Evolutionary conservation across 1,284 basidiomycete species (phyloP), one percentile per base, ranked within the genome.

Genomic region (Porodaedalea pini): DNA sequence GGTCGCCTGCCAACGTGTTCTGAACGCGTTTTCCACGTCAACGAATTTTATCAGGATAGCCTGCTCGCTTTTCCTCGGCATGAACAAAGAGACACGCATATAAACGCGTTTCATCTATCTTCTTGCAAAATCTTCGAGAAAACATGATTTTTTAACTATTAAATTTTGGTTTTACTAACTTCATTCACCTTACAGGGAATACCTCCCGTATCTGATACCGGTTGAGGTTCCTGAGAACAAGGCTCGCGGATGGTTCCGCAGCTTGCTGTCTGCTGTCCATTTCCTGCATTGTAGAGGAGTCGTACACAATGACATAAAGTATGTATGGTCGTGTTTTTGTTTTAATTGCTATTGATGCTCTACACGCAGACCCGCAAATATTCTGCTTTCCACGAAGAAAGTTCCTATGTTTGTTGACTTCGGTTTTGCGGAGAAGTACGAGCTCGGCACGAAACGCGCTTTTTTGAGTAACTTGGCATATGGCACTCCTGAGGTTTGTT

Each of bases 251-350:
- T 96, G 93, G 89, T 92, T 97, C 68, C 82, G 79, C 47, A 88
- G 84, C 55, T 81, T 97, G 6, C 80, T 93, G n/a, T 90, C 88
- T 5, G 94, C 86, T 2, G 79, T 95, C n/a, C 85, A 88, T 55
- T 95, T 93, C 68, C 79, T 95, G 5, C 93, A 97, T 72, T 81
- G 80, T 60, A 85, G 86, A 45, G 90, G 92, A 31, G 86, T 97
- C 47, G 92, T 93, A 0, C 94, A 97, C 70, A 96, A 96, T 67
- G 94, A 97, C 67, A 94, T 97, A 78, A 97, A 97, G 87, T 90
- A 67, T 44, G 85, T 45, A 10, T 15, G 36, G 8, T 52, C 29
- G 31, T 23, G 4, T 23, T 13, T n/a, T 36, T 34, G 25, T 10
- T 29, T 31, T 15, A 11, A 11, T 29, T 34, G 32, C 27, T 47